These are phyloP conservation scores for Bruguiera parviflora DNA, from an alignment of 345 rosid genomes.

Conservation along the genomic window DNA sequence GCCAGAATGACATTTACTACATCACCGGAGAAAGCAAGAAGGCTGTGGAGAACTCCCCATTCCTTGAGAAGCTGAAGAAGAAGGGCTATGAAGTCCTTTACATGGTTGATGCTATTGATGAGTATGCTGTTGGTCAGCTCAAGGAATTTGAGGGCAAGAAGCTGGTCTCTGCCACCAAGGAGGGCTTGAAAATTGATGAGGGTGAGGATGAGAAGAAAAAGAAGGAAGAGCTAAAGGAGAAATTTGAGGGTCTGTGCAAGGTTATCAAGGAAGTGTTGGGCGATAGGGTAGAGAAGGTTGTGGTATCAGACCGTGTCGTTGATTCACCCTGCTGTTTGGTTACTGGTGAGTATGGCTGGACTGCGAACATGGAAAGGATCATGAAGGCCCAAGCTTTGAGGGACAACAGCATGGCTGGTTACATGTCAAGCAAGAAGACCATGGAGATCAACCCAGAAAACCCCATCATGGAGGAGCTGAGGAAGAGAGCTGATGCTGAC, in stretches of 20 bases:
- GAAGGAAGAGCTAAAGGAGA: slow-evolving; percentile 58
- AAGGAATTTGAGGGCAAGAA: slow-evolving; percentile 89
- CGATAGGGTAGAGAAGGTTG: slow-evolving; percentile 75
- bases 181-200: slow-evolving; percentile 74
- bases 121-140: slow-evolving; percentile 78
- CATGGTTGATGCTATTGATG: slow-evolving; percentile 90
- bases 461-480: slow-evolving; percentile 82
- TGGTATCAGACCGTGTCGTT: slow-evolving; percentile 79
- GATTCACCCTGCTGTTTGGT: slow-evolving; percentile 91
- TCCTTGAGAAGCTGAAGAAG: slow-evolving; percentile 92
- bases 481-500: slow-evolving; percentile 78
- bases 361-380: slow-evolving; percentile 90
- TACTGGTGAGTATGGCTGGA: slow-evolving; percentile 83
- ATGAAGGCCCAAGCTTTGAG: slow-evolving; percentile 89
- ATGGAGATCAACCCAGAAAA: slow-evolving; percentile 89
- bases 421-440: slow-evolving; percentile 86
- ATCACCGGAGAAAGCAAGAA: slow-evolving; percentile 94
- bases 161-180: slow-evolving; percentile 85
- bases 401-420: slow-evolving; percentile 83
- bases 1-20: slow-evolving; percentile 72
- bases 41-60: slow-evolving; percentile 91
- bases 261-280: slow-evolving; percentile 79
- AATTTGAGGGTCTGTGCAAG: slow-evolving; percentile 84
- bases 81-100: slow-evolving; percentile 75
- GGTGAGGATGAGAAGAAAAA: slow-evolving; percentile 74